Percentiles rank a stretch among this genome's conserved stretches.
These are phyloP conservation scores for Coelastrella sp. DNA, from an alignment of 139 green algal species.

Conservation along the genomic window DNA sequence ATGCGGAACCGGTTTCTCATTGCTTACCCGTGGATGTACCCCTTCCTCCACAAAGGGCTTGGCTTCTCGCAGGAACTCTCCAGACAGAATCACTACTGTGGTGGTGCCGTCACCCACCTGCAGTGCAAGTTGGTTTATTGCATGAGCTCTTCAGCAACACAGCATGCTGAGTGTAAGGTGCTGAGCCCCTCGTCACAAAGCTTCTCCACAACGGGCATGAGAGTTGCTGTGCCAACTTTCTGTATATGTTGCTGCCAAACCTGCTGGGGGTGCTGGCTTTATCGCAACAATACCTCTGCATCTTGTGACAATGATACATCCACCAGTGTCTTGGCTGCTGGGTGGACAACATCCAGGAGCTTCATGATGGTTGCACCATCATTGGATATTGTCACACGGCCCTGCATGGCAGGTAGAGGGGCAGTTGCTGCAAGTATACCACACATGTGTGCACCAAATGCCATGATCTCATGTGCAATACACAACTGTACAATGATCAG, in stretches of 20 bases:
- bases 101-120: conserved; percentile 99
- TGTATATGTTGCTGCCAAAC: too few species aligned
- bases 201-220: too few species aligned
- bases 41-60: conserved; percentile 98
- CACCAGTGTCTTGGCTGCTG: conserved; percentile 95
- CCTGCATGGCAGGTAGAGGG: conserved; percentile 59
- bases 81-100: conserved; percentile 97
- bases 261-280: too few species aligned
- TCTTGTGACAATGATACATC: conserved; percentile 98
- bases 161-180: too few species aligned
- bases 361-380: conserved; percentile 99
- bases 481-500: too few species aligned
- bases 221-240: too few species aligned
- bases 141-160: too few species aligned
- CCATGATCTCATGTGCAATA: too few species aligned
- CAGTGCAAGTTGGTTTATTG: neutral
- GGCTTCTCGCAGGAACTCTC: conserved; percentile 93
- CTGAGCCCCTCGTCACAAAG: too few species aligned
- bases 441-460: too few species aligned
- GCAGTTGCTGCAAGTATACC: neutral
- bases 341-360: conserved; percentile 98
- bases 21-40: conserved; percentile 87
- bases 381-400: conserved; percentile 96
- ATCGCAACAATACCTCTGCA: conserved; percentile 92
- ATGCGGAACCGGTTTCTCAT: neutral